These are phyloP conservation scores for Scheffersomyces spartinae DNA, from an alignment of 805 yeast genomes.

Conservation along the genomic window DNA sequence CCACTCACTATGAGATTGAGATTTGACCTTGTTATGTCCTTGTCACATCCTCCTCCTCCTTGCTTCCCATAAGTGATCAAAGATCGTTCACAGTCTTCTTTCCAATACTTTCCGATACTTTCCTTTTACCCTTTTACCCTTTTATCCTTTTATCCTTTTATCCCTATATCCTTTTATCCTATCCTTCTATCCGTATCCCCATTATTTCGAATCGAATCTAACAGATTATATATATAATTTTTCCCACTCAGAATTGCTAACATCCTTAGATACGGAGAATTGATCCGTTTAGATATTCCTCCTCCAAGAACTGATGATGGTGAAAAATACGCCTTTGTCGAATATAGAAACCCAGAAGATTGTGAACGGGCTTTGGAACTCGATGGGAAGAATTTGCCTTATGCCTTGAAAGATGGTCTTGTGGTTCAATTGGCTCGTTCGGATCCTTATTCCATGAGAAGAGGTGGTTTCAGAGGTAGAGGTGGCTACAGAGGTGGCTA, in stretches of 20 bases:
- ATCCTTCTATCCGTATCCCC: constrained; percentile 3
- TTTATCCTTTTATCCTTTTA: constrained; percentile 3
- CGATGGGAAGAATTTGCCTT: constrained; percentile 31
- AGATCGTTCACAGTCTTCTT: constrained; percentile 1
- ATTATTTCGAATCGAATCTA: constrained; percentile 1
- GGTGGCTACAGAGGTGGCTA: constrained; percentile 10
- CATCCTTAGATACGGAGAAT: constrained; percentile 37
- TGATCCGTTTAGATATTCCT: constrained; percentile 49
- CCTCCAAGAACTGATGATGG: constrained; percentile 52
- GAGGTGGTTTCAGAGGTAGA: constrained; percentile 20
- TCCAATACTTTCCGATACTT: constrained; percentile 1
- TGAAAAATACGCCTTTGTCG: constrained; percentile 54
- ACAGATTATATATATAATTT: no score
- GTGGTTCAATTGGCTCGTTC: constrained; percentile 46
- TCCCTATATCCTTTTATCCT: constrained; percentile 2
- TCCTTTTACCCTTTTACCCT: constrained; percentile 3
- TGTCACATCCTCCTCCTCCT: background rate
- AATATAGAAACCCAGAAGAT: constrained; percentile 38
- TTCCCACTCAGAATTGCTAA: constrained; percentile 2
- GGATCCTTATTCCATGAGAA: constrained; percentile 34
- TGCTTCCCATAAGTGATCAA: background rate
- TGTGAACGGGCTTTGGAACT: constrained; percentile 43
- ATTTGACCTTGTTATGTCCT: background rate
- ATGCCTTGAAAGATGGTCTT: constrained; percentile 29
- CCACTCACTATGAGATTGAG: no score